Percentiles rank a stretch among this genome's conserved stretches.
These are phyloP conservation scores for Metschnikowia chrysomelidarum DNA, from an alignment of 805 yeast species.

Conservation along the genomic window DNA sequence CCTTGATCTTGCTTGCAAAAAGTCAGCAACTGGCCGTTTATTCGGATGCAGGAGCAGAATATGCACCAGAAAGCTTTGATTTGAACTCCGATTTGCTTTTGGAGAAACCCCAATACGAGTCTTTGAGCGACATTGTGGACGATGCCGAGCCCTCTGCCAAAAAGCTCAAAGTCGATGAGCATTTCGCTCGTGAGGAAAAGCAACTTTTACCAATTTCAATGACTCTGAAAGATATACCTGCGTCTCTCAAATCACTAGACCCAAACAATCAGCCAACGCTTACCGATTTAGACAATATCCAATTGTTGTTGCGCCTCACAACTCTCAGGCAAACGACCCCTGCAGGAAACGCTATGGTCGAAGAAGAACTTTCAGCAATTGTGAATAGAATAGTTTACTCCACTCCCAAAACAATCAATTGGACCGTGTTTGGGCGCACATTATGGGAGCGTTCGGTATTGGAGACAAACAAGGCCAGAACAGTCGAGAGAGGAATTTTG, in stretches of 20 bases:
- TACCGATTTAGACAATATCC: conserved; percentile 68
- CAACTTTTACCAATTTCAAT: conserved; percentile 59
- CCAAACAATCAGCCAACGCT: conserved; percentile 82
- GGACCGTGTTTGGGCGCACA: conserved; percentile 77
- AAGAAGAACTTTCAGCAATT: conserved; percentile 79
- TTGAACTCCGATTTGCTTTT: conserved; percentile 75
- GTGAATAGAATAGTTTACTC: conserved; percentile 67
- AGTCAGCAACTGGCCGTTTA: conserved; percentile 30
- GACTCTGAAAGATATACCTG: conserved; percentile 63
- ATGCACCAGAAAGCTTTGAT: conserved; percentile 54
- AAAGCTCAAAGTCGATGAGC: conserved; percentile 41
- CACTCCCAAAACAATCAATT: conserved; percentile 47
- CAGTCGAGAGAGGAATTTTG: conserved; percentile 89
- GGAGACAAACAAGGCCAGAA: conserved; percentile 77
- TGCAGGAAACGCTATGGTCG: conserved; percentile 62
- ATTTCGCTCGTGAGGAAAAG: conserved; percentile 22
- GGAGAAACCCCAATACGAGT: conserved; percentile 71
- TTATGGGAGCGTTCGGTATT: conserved; percentile 87
- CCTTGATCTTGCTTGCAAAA: conserved; percentile 74
- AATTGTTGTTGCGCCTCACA: conserved; percentile 65
- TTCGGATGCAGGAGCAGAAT: conserved; percentile 17
- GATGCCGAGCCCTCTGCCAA: conserved; percentile 33
- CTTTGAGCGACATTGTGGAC: conserved; percentile 43
- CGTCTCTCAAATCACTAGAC: conserved; percentile 51
- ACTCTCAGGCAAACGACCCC: conserved; percentile 71